Conservation (phyloP, 2,329 filamentous ascomycete genomes). For the Ustulina deusta region DNA sequence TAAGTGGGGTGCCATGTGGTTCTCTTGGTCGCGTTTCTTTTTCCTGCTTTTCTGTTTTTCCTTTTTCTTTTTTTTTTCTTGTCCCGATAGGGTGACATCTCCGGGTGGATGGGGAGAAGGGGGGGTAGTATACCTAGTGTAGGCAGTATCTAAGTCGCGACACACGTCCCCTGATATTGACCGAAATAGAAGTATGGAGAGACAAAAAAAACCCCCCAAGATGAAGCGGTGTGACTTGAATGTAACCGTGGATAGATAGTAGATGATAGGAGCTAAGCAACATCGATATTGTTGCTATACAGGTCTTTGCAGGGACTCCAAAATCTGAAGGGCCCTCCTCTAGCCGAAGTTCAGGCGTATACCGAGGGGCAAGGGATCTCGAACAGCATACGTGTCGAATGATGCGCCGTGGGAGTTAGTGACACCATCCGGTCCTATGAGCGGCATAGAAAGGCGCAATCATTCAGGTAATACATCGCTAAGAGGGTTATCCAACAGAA, state of each 20-base stretch:
- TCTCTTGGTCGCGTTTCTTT: conserved; percentile 16
- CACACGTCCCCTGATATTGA: neutral
- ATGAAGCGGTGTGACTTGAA: neutral
- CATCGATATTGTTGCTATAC: neutral
- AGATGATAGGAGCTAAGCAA: neutral
- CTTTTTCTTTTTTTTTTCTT: conserved; percentile 19
- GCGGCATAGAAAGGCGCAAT: conserved; percentile 27
- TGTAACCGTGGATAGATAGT: neutral
- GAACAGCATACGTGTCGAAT: conserved; percentile 1
- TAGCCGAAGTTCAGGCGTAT: neutral
- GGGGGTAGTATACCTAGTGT: neutral
- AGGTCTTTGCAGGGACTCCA: neutral
- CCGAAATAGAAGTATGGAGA: conserved; percentile 24
- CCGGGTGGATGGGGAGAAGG: conserved; percentile 9
- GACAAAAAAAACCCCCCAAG: neutral
- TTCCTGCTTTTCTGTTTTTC: conserved; percentile 22
- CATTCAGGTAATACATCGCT: neutral
- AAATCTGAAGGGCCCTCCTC: neutral
- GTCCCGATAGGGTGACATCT: conserved; percentile 26
- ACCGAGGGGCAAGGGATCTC: neutral
- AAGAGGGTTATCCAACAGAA: neutral
- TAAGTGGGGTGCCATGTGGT: conserved; percentile 36
- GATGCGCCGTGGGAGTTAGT: neutral
- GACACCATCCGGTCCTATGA: conserved; percentile 15
- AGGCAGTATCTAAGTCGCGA: conserved; percentile 6